Conservation (phyloP, 202 grass and related monocot species). For the Bolboschoenoplectus hybrid region DNA sequence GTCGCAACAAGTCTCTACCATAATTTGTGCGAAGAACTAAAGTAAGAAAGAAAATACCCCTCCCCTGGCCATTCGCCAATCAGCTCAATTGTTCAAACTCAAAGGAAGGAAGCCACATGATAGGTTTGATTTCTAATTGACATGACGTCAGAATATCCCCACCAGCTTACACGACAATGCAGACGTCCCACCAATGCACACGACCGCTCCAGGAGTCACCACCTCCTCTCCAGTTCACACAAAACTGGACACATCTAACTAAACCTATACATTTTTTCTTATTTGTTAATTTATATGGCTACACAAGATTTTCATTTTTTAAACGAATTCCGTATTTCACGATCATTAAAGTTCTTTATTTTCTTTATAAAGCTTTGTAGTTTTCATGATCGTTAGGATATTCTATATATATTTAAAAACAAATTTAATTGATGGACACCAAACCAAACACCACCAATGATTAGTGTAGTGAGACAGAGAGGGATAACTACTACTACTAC, state of each 20-base stretch:
- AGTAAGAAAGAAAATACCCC: background rate
- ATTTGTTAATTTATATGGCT: background rate
- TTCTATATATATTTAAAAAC: background rate
- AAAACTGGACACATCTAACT: background rate
- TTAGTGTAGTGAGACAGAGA: background rate
- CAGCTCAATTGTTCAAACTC: background rate
- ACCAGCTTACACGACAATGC: slow-evolving; percentile 52
- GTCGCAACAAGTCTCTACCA: background rate
- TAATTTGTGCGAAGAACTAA: background rate
- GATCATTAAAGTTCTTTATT: background rate
- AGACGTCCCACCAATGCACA: slow-evolving; percentile 52
- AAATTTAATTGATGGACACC: background rate
- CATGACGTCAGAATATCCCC: slow-evolving; percentile 56
- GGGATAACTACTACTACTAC: too few relatives aligned
- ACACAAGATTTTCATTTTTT: background rate
- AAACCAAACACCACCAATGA: background rate
- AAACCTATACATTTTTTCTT: background rate
- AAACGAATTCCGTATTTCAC: background rate
- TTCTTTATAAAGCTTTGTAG: background rate
- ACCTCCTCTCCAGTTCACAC: background rate
- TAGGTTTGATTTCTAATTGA: slow-evolving; percentile 8
- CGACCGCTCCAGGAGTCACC: background rate
- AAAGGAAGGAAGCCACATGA: background rate
- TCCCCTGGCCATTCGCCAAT: background rate
- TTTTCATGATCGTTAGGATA: background rate